Percentiles rank a stretch among this genome's conserved stretches.
Evolutionary conservation across 1,139 yeast genomes (phyloP).

Genomic region (Arxiozyma heterogenica): DNA sequence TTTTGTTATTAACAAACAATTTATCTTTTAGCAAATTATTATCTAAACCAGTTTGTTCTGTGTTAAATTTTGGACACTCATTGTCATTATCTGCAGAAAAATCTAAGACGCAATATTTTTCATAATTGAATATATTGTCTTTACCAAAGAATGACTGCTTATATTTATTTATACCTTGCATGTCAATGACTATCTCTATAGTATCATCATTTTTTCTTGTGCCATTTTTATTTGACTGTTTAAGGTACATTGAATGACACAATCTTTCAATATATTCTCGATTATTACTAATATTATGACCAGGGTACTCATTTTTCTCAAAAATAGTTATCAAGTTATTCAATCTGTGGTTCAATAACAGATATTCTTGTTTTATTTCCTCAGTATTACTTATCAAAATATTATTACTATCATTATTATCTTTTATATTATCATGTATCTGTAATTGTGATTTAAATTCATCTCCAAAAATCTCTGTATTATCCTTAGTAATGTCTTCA

Average conservation of each 20-base stretch:
- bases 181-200: not conserved
- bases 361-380: slow-evolving; percentile 8
- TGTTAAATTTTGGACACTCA: too few species aligned
- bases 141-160: not conserved
- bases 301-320: slow-evolving; percentile 24
- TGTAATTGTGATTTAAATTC: slow-evolving; percentile 21
- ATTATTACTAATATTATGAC: slow-evolving; percentile 12
- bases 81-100: not conserved
- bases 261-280: slow-evolving; percentile 3
- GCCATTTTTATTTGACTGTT: not conserved
- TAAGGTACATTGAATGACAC: slow-evolving; percentile 1
- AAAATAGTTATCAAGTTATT: slow-evolving; percentile 19
- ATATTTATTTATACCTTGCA: not conserved
- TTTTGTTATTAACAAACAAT: not conserved
- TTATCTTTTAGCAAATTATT: not conserved
- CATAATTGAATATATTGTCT: not conserved
- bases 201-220: not conserved
- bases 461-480: slow-evolving; percentile 26
- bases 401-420: not conserved
- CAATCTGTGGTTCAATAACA: slow-evolving; percentile 18
- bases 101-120: not conserved
- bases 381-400: not conserved
- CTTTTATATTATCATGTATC: slow-evolving; percentile 10
- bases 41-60: not conserved
- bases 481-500: slow-evolving; percentile 28